Evolutionary conservation across 176 grass and related monocot genomes (phyloP).

Genomic region (Ananas comosus): DNA sequence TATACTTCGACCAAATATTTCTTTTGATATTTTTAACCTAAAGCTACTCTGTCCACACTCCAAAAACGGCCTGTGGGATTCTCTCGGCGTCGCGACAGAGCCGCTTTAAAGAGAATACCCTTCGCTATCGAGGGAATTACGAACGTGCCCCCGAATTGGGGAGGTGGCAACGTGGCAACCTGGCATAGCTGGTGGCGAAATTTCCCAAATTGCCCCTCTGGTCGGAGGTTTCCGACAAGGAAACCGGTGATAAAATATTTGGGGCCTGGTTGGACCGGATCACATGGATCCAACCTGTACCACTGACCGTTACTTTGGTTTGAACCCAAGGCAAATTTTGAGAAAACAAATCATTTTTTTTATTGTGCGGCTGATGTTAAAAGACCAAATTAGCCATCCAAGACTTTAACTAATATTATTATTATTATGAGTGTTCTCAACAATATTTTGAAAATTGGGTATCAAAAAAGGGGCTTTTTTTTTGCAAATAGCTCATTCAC

Average conservation of each 20-base stretch:
- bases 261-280: background rate
- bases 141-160: background rate
- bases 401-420: too few species aligned
- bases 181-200: background rate
- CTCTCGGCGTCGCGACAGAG: background rate
- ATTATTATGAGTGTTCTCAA: too few species aligned
- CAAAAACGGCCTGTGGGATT: background rate
- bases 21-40: background rate
- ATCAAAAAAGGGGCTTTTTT: too few species aligned
- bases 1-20: too few species aligned
- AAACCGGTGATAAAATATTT: background rate
- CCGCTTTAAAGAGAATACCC: background rate
- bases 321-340: background rate
- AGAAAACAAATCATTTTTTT: background rate
- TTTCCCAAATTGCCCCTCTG: background rate
- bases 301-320: background rate
- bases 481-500: too few species aligned
- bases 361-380: too few species aligned
- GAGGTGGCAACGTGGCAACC: background rate
- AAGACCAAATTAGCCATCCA: too few species aligned
- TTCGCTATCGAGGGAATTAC: background rate
- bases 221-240: background rate
- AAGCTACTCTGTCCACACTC: background rate
- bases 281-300: too few species aligned
- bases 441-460: too few species aligned